Evolutionary conservation across 78 protist species (phyloP), one percentile per base, ranked within the genome.

Genomic region (Reticulomyxa filosa): DNA sequence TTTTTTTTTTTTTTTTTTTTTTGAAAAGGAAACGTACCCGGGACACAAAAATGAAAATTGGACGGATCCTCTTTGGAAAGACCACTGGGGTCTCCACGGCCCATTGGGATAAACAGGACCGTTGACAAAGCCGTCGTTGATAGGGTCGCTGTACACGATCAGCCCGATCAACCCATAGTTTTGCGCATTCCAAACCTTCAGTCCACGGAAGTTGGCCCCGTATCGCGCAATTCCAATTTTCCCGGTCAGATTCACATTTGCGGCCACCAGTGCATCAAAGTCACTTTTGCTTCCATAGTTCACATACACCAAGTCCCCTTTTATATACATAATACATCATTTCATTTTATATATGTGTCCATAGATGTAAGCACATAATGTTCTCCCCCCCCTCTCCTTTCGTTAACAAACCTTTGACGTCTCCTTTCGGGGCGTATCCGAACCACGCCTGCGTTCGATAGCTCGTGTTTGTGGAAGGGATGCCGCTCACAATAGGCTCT

Each of bases 101-200:
- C 81, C 81, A 13, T 69, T 42, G n/a, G 81, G 81, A 29, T 51
- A 76, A 32, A 35, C 52, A 8, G 57, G 48, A 8, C 81, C 81
- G 26, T n/a, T 17, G 6, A 17, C 59, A 13, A 29, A 55, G 25
- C 79, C 73, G 42, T 74, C 73, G 25, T 72, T 57, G 32, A 13
- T 37, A 6, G 79, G 79, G 13, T 74, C 79, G 13, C 65, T 46
- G 57, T 68, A 74, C 52, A 74, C 46, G 30, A 74, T 2, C 17
- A 53, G 22, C 4, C 51, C 79, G 20, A 22, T 22, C 4, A 35
- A 26, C 25, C 79, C 79, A 50, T 30, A 29, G 2, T 0, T 11
- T 39, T 53, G 22, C 11, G 59, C 79, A 10, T 25, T 13, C 33
- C 3, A 30, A 35, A 7, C 69, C 46, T 74, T 74, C 46, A 59